Conservation (phyloP, 129 eudicot genomes). For the Pittosporum tobira region DNA sequence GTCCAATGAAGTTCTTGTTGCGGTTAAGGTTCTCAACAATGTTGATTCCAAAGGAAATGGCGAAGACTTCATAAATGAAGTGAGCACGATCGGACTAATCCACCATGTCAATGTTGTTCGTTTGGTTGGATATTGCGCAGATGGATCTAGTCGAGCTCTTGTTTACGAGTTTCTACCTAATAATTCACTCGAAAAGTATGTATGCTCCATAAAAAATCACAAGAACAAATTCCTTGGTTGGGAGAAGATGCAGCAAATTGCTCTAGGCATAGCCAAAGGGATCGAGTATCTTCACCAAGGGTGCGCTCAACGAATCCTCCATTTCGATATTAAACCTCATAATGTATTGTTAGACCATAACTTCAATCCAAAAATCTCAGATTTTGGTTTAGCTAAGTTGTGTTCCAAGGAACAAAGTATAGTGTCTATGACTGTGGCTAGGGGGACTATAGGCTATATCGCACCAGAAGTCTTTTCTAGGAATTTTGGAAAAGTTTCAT, state of each 20-base stretch:
- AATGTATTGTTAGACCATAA: constrained; percentile 2
- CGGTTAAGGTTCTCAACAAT: constrained; percentile 7
- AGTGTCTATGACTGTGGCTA: constrained; percentile 4
- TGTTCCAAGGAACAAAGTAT: constrained; percentile 9
- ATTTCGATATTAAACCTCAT: constrained; percentile 8
- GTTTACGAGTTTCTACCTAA: constrained; percentile 7
- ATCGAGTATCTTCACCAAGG: constrained; percentile 10
- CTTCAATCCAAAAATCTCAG: constrained; percentile 8
- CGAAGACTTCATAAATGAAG: constrained; percentile 9
- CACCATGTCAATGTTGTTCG: constrained; percentile 13
- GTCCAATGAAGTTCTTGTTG: constrained; percentile 1
- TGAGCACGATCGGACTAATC: constrained; percentile 4
- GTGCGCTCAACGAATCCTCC: constrained; percentile 9
- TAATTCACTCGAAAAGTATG: constrained; percentile 6
- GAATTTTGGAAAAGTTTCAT: constrained; percentile 6
- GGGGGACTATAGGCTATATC: constrained; percentile 6
- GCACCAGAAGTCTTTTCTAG: constrained; percentile 10
- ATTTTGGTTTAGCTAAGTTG: constrained; percentile 11
- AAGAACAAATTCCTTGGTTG: constrained; percentile 6
- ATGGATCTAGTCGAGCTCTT: constrained; percentile 9
- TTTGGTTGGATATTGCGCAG: constrained; percentile 9
- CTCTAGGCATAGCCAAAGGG: constrained; percentile 11
- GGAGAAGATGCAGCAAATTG: constrained; percentile 11
- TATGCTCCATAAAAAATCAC: not conserved
- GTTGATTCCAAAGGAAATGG: constrained; percentile 5